Percentiles rank a stretch among this genome's conserved stretches.
phyloP scores from a whole-genome alignment of 768 basidiomycete genomes.

The Suillus alpinus region DNA sequence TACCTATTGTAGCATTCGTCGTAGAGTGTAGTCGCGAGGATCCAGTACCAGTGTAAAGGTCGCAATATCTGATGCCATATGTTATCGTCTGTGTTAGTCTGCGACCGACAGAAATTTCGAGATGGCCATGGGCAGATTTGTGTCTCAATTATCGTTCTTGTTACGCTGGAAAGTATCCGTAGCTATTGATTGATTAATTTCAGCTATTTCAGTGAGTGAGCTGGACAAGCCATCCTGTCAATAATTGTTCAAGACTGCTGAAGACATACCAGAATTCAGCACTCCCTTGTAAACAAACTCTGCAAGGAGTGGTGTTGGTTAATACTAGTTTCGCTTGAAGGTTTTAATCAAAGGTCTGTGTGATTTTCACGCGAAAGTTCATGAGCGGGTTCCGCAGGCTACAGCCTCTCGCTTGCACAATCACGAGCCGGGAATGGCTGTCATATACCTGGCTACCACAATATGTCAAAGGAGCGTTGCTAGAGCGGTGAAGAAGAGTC shows the following conservation, averaged over 20 bases:
- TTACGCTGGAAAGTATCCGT: background rate
- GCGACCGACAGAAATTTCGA: background rate
- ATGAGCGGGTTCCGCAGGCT: background rate
- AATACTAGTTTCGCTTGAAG: background rate
- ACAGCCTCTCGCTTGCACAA: background rate
- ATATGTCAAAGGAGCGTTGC: background rate
- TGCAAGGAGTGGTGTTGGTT: background rate
- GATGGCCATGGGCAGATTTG: background rate
- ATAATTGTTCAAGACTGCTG: background rate
- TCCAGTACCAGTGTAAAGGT: background rate
- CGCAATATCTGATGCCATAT: background rate
- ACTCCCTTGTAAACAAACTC: background rate
- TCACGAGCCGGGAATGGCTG: background rate
- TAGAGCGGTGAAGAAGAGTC: background rate
- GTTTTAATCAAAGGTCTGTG: background rate
- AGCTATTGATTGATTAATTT: background rate
- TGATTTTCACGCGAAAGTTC: background rate
- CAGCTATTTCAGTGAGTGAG: background rate
- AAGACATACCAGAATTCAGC: background rate
- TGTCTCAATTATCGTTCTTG: background rate
- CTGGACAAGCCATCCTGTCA: background rate
- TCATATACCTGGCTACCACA: background rate
- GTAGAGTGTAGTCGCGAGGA: background rate
- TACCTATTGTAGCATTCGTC: conserved; percentile 38
- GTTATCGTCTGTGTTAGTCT: background rate